Evolutionary conservation across 176 grass and related monocot genomes (phyloP), one percentile per base, ranked within the genome.

Genomic region (Carex myosuroides): DNA sequence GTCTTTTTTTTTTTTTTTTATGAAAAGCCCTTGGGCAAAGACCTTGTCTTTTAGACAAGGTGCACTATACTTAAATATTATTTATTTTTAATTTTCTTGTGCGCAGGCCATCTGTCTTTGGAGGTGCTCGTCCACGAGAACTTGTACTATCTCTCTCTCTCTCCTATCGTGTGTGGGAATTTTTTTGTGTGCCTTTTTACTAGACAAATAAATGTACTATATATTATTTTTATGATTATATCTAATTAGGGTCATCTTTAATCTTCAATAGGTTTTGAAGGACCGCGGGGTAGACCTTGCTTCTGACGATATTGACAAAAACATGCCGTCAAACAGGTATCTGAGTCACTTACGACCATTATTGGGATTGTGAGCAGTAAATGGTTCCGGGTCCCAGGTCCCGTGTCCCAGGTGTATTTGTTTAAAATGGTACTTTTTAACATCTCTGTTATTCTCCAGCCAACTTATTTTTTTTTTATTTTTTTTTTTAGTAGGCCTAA

Each of bases 61-160:
- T 50, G 3, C 11, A 55, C 64, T 13, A 68, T 58, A 17, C 8
- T 85, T 44, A 54, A 74, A 74, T 80, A 83, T 89, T 11, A n/a
- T 77, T 86, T 64, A n/a, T 77, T 88, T 64, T 89, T 7, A 57
- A 77, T 1, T 62, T 33, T 0, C 24, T 87, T 85, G 86, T 72
- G 53, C 55, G 42, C 83, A 99, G 97, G 91, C 70, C 85, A 90
- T 89, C 77, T 42, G 81, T 96, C 10, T 99, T 99, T 82, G 93
- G 97, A 83, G 91, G 97, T 68, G 97, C 91, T 86, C 97, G 97
- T 0, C 97, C 93, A 30, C 71, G 97, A 6, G 97, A 99, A 86
- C 90, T 94, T 81, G 97, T 99, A 91, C 76, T n/a, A n/a, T n/a
- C n/a, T 88, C 80, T 71, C 54, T 26, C 41, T 44, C 64, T 32